These are phyloP conservation scores for Kandelia obovata DNA, from an alignment of 345 rosid genomes.

Conservation along the genomic window DNA sequence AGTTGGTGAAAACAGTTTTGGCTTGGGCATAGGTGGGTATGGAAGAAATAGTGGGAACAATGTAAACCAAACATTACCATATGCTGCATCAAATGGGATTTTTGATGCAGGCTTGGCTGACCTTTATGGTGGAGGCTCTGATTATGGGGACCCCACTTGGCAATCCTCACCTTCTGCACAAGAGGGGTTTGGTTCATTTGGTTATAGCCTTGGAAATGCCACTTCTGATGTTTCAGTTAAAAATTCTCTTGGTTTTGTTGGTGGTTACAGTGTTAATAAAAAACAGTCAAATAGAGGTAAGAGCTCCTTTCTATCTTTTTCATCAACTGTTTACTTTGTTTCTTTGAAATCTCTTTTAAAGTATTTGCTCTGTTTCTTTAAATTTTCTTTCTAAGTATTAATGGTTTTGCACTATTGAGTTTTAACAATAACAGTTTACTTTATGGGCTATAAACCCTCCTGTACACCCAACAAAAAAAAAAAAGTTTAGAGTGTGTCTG, in stretches of 20 bases:
- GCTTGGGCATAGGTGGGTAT: conserved; percentile 47
- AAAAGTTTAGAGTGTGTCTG: too few relatives aligned
- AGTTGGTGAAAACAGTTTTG: conserved; percentile 46
- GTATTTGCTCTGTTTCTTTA: conserved; percentile 7
- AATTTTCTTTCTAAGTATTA: background rate
- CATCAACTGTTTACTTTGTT: conserved; percentile 7
- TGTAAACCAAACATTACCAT: conserved; percentile 39
- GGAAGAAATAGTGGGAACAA: conserved; percentile 45
- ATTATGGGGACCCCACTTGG: conserved; percentile 62
- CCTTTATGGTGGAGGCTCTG: conserved; percentile 45
- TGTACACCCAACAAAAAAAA: too few relatives aligned
- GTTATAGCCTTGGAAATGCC: conserved; percentile 41
- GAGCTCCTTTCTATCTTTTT: conserved; percentile 5
- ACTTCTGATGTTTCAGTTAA: conserved; percentile 47
- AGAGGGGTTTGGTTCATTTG: conserved; percentile 51
- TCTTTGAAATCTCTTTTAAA: background rate
- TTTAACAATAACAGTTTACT: background rate
- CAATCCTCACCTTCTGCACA: conserved; percentile 42
- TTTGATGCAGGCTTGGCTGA: conserved; percentile 43
- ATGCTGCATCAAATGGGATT: conserved; percentile 49
- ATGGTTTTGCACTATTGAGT: background rate
- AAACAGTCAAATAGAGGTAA: conserved; percentile 74
- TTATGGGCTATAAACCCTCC: too few relatives aligned
- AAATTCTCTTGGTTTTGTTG: conserved; percentile 61
- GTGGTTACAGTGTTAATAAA: conserved; percentile 62